These are phyloP conservation scores for Candida glaebosa DNA, from an alignment of 805 yeast species.

Conservation along the genomic window DNA sequence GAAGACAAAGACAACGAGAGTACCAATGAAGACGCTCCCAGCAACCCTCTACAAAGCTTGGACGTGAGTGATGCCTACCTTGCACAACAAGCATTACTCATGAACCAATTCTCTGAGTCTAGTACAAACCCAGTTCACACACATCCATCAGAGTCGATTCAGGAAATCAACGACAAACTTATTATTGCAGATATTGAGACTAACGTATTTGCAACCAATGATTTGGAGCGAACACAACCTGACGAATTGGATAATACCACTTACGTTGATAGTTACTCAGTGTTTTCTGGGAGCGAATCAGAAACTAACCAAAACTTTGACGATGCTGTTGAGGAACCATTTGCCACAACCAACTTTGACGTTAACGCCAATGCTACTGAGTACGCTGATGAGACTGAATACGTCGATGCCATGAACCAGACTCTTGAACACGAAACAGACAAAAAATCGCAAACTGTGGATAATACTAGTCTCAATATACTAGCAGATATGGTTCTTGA, in stretches of 20 bases:
- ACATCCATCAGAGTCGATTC: neutral
- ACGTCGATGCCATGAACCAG: neutral
- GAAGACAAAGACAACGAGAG: neutral
- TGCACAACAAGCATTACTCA: neutral
- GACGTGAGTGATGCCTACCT: neutral
- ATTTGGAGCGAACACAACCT: neutral
- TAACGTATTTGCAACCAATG: too few relatives aligned
- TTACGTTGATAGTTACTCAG: neutral
- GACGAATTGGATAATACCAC: neutral
- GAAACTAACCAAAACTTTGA: neutral
- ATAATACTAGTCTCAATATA: neutral
- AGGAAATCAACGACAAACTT: neutral
- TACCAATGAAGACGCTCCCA: neutral
- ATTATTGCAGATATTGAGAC: too few relatives aligned
- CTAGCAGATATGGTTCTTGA: conserved; percentile 1
- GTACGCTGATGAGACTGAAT: neutral
- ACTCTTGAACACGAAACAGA: neutral
- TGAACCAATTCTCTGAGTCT: neutral
- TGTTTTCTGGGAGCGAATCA: neutral
- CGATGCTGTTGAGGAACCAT: neutral
- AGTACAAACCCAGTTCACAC: neutral
- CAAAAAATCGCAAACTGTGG: neutral
- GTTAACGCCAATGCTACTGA: too few relatives aligned
- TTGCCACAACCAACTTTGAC: too few relatives aligned
- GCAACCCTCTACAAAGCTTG: too few relatives aligned